A percentile compares a stretch with the other conserved stretches of the same genome.
These are phyloP conservation scores for Candida ficus DNA, from an alignment of 805 yeast species.

Conservation along the genomic window DNA sequence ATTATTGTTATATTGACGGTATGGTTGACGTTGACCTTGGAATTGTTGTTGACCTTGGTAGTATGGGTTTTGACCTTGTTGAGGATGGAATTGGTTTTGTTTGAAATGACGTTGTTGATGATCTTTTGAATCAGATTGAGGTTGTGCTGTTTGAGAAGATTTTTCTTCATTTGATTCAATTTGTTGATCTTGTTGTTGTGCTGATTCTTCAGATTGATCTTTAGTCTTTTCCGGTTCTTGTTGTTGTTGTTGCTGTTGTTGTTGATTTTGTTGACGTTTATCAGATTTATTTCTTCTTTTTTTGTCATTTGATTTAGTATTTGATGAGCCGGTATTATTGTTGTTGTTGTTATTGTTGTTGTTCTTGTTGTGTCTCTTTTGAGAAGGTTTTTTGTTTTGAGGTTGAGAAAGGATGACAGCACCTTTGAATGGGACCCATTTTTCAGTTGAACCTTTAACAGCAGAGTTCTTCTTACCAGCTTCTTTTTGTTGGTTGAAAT, in stretches of 20 bases:
- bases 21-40: conserved; percentile 13
- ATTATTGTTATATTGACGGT: conserved; percentile 20
- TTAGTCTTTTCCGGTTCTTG: conserved; percentile 2
- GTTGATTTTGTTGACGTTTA: conserved; percentile 13
- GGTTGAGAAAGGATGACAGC: conserved; percentile 37
- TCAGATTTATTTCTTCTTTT: conserved; percentile 24
- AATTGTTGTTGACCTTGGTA: conserved; percentile 9
- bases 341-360: conserved; percentile 5
- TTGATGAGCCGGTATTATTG: too few species aligned
- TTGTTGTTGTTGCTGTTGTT: conserved; percentile 9
- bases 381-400: conserved; percentile 15
- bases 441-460: conserved; percentile 39
- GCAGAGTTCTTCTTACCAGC: conserved; percentile 10
- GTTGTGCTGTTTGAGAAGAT: too few species aligned
- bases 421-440: conserved; percentile 70
- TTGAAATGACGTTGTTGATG: conserved; percentile 16
- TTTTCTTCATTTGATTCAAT: too few species aligned
- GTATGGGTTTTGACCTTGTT: conserved; percentile 4
- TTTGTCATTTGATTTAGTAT: conserved; percentile 15
- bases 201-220: too few species aligned
- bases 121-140: background rate
- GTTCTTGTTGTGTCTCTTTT: conserved; percentile 19
- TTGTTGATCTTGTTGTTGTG: background rate
- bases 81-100: conserved; percentile 19
- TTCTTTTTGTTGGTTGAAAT: background rate